Conservation (phyloP, 2,329 filamentous ascomycete species). For the Nigrospora osmanthi region DNA sequence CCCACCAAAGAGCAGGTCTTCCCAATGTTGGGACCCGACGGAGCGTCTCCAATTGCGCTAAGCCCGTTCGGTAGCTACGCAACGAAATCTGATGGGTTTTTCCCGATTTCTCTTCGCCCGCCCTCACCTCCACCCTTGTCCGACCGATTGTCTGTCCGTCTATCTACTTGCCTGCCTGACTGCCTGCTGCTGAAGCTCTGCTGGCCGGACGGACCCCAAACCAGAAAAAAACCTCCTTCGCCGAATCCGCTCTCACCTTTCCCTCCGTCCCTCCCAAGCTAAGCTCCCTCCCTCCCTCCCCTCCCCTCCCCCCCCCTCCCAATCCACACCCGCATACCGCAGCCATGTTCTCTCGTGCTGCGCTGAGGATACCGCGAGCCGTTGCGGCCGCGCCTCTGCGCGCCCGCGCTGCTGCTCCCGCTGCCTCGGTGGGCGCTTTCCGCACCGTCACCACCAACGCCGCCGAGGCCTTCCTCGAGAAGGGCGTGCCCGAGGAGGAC, state of each 20-base stretch:
- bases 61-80: too few relatives aligned
- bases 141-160: not conserved
- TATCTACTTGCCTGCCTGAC: not conserved
- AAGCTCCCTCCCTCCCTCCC: not conserved
- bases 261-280: not conserved
- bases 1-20: too few relatives aligned
- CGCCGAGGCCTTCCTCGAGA: constrained; percentile 82
- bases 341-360: constrained; percentile 60
- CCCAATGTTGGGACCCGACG: too few relatives aligned
- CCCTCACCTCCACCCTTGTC: too few relatives aligned
- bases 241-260: not conserved
- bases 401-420: constrained; percentile 31
- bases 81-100: too few relatives aligned
- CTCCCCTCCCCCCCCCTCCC: constrained; percentile 1
- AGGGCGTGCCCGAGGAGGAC: constrained; percentile 63
- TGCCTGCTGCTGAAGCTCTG: not conserved
- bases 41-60: too few relatives aligned
- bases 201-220: too few relatives aligned
- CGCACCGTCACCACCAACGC: constrained; percentile 92
- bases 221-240: too few relatives aligned
- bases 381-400: constrained; percentile 46
- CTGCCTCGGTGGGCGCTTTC: constrained; percentile 40
- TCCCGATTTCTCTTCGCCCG: too few relatives aligned
- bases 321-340: constrained; percentile 1
- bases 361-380: constrained; percentile 52